These are phyloP conservation scores for Chiua virens DNA, from an alignment of 768 basidiomycete genomes.

Conservation along the genomic window DNA sequence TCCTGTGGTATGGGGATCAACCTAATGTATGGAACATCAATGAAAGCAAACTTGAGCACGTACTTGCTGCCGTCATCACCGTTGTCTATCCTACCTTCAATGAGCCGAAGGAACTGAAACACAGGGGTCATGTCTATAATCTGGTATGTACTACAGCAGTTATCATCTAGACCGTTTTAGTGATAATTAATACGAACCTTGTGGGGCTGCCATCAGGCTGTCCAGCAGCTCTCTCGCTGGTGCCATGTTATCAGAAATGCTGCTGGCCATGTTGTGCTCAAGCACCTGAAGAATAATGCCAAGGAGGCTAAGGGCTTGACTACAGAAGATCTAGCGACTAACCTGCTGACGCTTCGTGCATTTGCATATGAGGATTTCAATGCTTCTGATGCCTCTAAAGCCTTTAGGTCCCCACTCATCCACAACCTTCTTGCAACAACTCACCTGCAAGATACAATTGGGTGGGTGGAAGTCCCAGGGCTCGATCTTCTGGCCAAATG, in stretches of 20 bases:
- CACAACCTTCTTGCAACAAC: background rate
- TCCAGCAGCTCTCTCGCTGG: too few relatives aligned
- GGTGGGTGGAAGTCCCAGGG: background rate
- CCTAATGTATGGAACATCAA: background rate
- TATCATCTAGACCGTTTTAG: background rate
- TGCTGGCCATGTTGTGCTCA: too few relatives aligned
- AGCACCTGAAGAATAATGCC: too few relatives aligned
- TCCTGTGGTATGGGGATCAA: background rate
- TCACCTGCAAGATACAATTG: background rate
- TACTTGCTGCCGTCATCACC: background rate
- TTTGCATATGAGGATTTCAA: background rate
- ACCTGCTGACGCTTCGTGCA: too few relatives aligned
- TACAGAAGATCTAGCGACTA: too few relatives aligned
- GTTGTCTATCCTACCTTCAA: background rate
- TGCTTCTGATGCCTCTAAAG: background rate
- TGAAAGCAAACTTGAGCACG: background rate
- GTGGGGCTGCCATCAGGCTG: too few relatives aligned
- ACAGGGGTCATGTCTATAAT: background rate
- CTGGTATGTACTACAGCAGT: background rate
- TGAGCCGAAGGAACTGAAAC: background rate
- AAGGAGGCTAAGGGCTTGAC: too few relatives aligned
- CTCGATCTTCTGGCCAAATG: background rate
- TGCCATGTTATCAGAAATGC: too few relatives aligned
- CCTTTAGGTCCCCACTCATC: background rate
- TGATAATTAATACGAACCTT: too few relatives aligned